Evolutionary conservation across 2,329 filamentous ascomycete genomes (phyloP), one percentile per base, ranked within the genome.

Genomic region (Sporothrix mexicana): DNA sequence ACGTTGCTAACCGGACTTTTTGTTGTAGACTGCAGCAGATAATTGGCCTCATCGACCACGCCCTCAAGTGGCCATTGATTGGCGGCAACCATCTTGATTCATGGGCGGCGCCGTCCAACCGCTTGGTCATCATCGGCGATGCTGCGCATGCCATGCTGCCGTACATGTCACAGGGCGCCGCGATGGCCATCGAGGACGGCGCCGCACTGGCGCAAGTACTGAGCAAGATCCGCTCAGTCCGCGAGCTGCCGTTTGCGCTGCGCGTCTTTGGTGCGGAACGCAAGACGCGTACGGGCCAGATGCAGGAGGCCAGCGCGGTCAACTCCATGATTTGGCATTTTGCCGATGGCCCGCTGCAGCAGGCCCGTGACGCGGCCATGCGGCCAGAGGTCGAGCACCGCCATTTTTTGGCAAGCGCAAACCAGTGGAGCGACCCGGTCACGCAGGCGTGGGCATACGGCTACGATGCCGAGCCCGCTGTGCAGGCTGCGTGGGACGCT

Each of bases 311-410:
- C 10, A 84, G 82, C 75, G 78, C 81, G 15, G 78, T 85, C 6
- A 87, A 87, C 73, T 82, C 82, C 1, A 79, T 81, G 25, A 75
- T 87, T 2, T 86, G 84, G 84, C 84, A 86, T 47, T 83, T 85
- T 57, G 72, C 79, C 0, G 83, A 85, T 73, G 84, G 84, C 0
- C 80, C 82, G 0, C 74, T 80, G 57, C 84, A 85, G 76, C 64
- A 78, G 72, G 83, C 83, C 0, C 76, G 84, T 36, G 84, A 85
- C 74, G 78, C 72, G 7, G 82, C 80, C 0, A 85, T 84, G 82
- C 45, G 72, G 1, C 77, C 81, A 0, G 84, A 86, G 72, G 81
- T 83, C 0, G 77, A 81, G 15, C 82, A 82, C 0, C 66, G 73
- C 13, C 77, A 76, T 0, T 84, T 83, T 61, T 59, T 75, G 0